Evolutionary conservation across 768 basidiomycete species (phyloP), one percentile per base, ranked within the genome.

Genomic region (Phylloporus sp.): DNA sequence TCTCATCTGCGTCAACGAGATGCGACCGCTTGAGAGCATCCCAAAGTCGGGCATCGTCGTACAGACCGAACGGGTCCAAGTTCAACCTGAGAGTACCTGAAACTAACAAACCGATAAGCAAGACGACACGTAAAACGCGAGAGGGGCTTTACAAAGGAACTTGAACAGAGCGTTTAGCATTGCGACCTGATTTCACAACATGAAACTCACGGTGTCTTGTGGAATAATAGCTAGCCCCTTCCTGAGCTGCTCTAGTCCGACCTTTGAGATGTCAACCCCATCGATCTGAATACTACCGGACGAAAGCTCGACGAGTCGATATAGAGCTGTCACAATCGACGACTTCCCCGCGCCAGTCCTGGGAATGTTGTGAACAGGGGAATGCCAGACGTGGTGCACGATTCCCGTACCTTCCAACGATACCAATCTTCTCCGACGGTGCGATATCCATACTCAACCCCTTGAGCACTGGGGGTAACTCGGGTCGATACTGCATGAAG

Each of bases 311-410:
- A 93, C 88, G 26, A 96, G 71, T 18, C 91, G 81, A 68, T 84
- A 94, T 0, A 96, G 71, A 5, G 89, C 84, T 56, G 84, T 84
- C 86, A 95, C 87, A 48, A 97, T 85, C 1, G 87, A 87, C 15
- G 85, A 87, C 67, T 95, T 91, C 31, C 91, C 91, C 0, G 90
- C 90, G 39, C 90, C 90, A 15, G 90, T 92, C 57, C 80, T 78
- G 50, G 29, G 39, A 28, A 34, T 6, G 36, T 45, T 24, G 29
- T 40, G 17, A 44, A 28, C 18, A 32, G 31, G 37, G 17, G 23
- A 20, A 42, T 33, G n/a, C 22, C 6, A 28, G 13, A 50, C 46
- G 28, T 50, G 67, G 26, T 3, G 24, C 35, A 38, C 18, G 9
- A 46, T n/a, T n/a, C 67, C 2, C 3, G 27, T 59, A 76, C 64